Evolutionary conservation across 2,329 filamentous ascomycete genomes (phyloP).

Genomic region (Colletotrichum sp.): DNA sequence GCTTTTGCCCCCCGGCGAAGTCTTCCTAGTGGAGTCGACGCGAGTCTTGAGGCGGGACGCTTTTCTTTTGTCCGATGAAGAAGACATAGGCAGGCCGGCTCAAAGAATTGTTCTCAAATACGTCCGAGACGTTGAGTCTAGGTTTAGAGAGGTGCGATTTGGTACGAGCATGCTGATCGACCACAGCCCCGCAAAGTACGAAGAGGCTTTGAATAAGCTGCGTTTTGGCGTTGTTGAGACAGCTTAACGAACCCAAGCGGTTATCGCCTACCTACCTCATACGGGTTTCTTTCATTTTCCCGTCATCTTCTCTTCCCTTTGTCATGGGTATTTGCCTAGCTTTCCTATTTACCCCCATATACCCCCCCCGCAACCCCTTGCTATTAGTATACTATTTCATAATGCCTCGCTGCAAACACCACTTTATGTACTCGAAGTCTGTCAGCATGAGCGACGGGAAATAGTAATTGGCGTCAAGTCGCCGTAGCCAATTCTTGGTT

Average conservation of each 20-base stretch:
- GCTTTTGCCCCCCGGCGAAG: constrained; percentile 76
- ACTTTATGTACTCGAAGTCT: neutral
- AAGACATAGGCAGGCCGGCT: constrained; percentile 67
- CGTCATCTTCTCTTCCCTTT: neutral
- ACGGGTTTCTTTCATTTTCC: neutral
- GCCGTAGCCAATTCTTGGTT: too few relatives aligned
- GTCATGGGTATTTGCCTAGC: neutral
- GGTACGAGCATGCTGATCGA: constrained; percentile 77
- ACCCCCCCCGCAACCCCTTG: neutral
- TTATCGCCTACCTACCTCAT: neutral
- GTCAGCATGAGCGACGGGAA: neutral
- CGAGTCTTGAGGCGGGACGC: constrained; percentile 71
- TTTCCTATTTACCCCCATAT: neutral
- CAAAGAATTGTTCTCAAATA: constrained; percentile 74
- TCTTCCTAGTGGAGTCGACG: constrained; percentile 74
- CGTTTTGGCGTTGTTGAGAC: constrained; percentile 48
- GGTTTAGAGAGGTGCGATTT: constrained; percentile 75
- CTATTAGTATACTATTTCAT: neutral
- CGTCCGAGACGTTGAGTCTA: constrained; percentile 71
- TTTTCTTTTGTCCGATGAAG: constrained; percentile 53
- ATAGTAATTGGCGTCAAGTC: neutral
- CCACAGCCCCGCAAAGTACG: constrained; percentile 77
- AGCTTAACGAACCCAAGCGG: neutral
- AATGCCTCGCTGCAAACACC: neutral
- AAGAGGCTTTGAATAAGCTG: constrained; percentile 70